These are phyloP conservation scores for Lodderomyces elongisporus DNA, from an alignment of 1,139 yeast species.

Conservation along the genomic window DNA sequence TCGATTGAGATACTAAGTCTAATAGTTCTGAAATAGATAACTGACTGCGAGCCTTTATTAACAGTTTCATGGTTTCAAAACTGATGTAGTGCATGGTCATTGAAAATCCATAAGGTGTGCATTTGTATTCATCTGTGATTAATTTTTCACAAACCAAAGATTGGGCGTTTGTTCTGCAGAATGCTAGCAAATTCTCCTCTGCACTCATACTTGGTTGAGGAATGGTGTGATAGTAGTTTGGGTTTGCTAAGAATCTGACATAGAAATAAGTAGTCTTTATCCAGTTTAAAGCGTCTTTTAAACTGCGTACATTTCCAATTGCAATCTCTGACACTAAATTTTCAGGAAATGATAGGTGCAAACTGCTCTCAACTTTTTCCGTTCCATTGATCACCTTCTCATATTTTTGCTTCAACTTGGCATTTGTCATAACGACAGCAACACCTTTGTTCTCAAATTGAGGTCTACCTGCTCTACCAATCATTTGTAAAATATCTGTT, in stretches of 20 bases:
- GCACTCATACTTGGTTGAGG: constrained; percentile 10
- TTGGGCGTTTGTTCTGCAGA: constrained; percentile 24
- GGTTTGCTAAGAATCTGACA: constrained; percentile 37
- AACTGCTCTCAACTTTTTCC: constrained; percentile 45
- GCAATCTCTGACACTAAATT: constrained; percentile 47
- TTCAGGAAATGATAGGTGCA: constrained; percentile 41
- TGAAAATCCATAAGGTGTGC: constrained; percentile 38
- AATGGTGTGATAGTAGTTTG: constrained; percentile 31
- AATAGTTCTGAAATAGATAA: constrained; percentile 20
- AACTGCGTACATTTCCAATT: constrained; percentile 33
- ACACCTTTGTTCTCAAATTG: constrained; percentile 49
- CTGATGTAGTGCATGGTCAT: constrained; percentile 44
- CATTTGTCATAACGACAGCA: constrained; percentile 49
- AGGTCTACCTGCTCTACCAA: constrained; percentile 58
- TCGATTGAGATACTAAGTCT: constrained; percentile 23
- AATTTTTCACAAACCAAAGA: constrained; percentile 24
- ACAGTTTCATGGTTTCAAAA: constrained; percentile 35
- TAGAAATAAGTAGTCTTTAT: constrained; percentile 48
- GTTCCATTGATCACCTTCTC: constrained; percentile 39
- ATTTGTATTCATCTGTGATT: constrained; percentile 17
- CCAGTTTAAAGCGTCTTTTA: constrained; percentile 45
- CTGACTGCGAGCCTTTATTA: constrained; percentile 16
- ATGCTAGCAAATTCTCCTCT: constrained; percentile 22
- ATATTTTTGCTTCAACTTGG: constrained; percentile 28
- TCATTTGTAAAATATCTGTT: constrained; percentile 55